These are phyloP conservation scores for Chrysochromulina tobinii DNA, from an alignment of 78 protist species.

Conservation along the genomic window DNA sequence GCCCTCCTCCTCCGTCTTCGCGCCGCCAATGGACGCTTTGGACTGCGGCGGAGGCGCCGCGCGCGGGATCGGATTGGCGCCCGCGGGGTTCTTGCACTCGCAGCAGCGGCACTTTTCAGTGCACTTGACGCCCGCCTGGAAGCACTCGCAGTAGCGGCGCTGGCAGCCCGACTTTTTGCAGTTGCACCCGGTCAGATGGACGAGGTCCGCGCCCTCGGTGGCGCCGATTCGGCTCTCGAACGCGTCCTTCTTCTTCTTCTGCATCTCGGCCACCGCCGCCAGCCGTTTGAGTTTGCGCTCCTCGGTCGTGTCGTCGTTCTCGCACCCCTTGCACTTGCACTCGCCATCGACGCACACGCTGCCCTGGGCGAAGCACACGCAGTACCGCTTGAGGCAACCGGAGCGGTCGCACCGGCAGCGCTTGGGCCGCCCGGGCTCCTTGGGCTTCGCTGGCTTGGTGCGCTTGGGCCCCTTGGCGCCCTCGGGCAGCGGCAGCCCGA, in stretches of 20 bases:
- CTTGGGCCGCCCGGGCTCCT: neutral
- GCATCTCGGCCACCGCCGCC: neutral
- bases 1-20: no score
- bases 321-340: conserved; percentile 28
- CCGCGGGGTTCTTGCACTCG: neutral
- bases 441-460: neutral
- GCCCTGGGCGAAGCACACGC: conserved; percentile 48
- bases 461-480: no score
- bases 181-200: neutral
- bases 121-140: conserved; percentile 8
- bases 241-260: neutral
- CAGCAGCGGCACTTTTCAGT: neutral
- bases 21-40: no score
- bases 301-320: neutral
- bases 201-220: neutral
- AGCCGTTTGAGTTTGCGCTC: neutral
- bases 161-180: conserved; percentile 8
- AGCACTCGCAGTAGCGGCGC: conserved; percentile 33
- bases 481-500: no score
- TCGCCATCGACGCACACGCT: neutral
- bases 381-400: conserved; percentile 45
- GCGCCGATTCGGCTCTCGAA: neutral
- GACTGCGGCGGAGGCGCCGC: no score
- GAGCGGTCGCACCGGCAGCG: conserved; percentile 22
- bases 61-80: neutral